Evolutionary conservation across 371 early-diverging fungal species (phyloP), one percentile per base, ranked within the genome.

Genomic region (Syncephalastrum racemosum): DNA sequence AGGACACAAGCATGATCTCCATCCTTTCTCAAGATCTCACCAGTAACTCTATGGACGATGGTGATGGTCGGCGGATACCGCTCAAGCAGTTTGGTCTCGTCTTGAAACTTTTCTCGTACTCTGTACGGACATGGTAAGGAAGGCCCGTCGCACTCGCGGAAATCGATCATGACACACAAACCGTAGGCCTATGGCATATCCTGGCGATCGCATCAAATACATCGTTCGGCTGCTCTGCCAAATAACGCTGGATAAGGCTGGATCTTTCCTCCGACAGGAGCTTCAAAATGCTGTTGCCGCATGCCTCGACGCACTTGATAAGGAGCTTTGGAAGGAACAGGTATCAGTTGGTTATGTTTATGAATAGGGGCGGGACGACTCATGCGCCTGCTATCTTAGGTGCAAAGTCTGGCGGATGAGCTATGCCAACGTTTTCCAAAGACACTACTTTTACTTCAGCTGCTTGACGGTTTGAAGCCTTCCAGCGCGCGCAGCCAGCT

Each of bases 101-200:
- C 42, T 25, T 76, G 8, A 60, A 63, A 22, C 59, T 70, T 2
- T 72, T 76, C 24, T 60, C 68, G 15, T 64, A 56, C n/a, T 76
- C 76, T 0, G 43, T 76, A 4, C 54, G 68, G 20, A 52, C 64
- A 48, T 70, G 58, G 59, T 67, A 51, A 49, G 36, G 19, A 49
- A 24, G 23, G 14, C 2, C 24, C 23, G 24, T 24, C 49, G 3
- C 20, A 15, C 1, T n/a, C 19, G 6, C 5, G 7, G 49, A 22
- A 6, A 7, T 14, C 24, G 2, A 16, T 6, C 39, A 56, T 13
- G 20, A 19, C 40, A 23, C 15, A 12, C 18, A 10, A 4, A n/a
- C 50, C 42, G 39, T 25, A 62, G 71, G 64, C 64, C 64, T n/a
- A 47, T 53, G 27, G 70, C 70, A 2, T 77, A 77, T 46, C 56